Evolutionary conservation across 2,329 filamentous ascomycete species (phyloP), one percentile per base, ranked within the genome.

Genomic region (Thelonectria olida): DNA sequence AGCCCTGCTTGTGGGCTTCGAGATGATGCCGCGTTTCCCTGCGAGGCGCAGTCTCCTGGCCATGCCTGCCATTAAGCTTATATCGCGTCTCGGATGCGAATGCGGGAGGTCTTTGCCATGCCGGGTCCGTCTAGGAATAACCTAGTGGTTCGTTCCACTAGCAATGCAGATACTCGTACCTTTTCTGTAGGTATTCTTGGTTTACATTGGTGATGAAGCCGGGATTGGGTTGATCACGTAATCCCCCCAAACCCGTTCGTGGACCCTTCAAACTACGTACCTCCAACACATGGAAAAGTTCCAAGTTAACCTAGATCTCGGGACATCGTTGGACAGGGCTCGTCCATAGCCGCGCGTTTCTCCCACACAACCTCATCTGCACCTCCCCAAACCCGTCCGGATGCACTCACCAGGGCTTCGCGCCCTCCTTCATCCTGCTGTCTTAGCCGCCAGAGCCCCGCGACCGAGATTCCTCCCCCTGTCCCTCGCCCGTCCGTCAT

Each of bases 331-430:
- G 39, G 56, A 57, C 59, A 65, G 47, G 59, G 60, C 65, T 67
- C 49, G 20, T 56, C 27, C 38, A 66, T 41, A 64, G 58, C 61
- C 63, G 62, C 56, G 50, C 39, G 50, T 62, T 56, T 28, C 34
- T 45, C 36, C 45, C 47, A 54, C 54, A 44, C 44, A 28, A 42
- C 53, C 41, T 34, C 54, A n/a, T 23, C 45, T 31, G 53, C 27
- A 50, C 25, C 42, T 39, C 20, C 19, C 34, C 45, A 44, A 65
- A 72, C 51, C 61, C 70, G 72, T 59, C 64, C 71, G 74, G 64
- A 76, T 76, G 74, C 67, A 68, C 67, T 71, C 69, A 65, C 64
- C 64, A 67, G 71, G 72, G 65, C 63, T 68, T 63, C 72, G 70
- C 57, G 71, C 72, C 70, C 64, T 75, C 54, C 64, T 68, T 28